Evolutionary conservation across 768 basidiomycete genomes (phyloP).

Genomic region (Bullera alba): DNA sequence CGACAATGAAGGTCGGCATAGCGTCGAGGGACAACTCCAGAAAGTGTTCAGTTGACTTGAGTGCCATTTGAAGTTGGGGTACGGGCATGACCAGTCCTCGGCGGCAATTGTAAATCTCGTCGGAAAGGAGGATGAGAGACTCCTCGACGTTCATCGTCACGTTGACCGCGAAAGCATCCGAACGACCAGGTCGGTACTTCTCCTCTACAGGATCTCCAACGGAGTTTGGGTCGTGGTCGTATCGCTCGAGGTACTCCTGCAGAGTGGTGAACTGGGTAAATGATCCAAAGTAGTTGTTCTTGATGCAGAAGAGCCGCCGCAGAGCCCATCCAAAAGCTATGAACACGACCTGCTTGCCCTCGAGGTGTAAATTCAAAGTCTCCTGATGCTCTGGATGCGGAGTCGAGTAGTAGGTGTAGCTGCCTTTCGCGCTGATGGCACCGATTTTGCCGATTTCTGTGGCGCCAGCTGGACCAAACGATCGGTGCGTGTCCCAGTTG

Average conservation of each 20-base stretch:
- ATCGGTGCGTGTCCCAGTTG: conserved; percentile 72
- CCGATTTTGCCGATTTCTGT: conserved; percentile 60
- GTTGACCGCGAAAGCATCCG: conserved; percentile 74
- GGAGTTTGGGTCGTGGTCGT: conserved; percentile 52
- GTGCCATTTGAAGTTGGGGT: conserved; percentile 65
- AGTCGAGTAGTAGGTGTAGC: conserved; percentile 67
- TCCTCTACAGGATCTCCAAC: conserved; percentile 73
- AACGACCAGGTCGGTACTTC: conserved; percentile 75
- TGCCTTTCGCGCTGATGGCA: conserved; percentile 57
- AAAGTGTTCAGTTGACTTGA: conserved; percentile 75
- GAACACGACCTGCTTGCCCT: conserved; percentile 48
- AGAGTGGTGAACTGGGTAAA: conserved; percentile 90
- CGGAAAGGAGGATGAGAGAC: conserved; percentile 58
- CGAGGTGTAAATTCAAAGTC: conserved; percentile 61
- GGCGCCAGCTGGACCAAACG: conserved; percentile 59
- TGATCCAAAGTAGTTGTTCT: conserved; percentile 88
- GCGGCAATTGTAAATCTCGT: conserved; percentile 46
- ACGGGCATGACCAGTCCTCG: conserved; percentile 52
- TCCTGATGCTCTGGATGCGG: conserved; percentile 68
- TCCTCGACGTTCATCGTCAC: conserved; percentile 54
- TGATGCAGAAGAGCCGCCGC: conserved; percentile 76
- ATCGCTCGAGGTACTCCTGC: conserved; percentile 72
- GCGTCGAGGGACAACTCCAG: conserved; percentile 83
- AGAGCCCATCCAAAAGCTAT: conserved; percentile 80
- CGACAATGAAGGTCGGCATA: conserved; percentile 55